Percentiles rank a stretch among this genome's conserved stretches.
Conservation (phyloP, 2,329 filamentous ascomycete species). For the Colletotrichum lupini region DNA sequence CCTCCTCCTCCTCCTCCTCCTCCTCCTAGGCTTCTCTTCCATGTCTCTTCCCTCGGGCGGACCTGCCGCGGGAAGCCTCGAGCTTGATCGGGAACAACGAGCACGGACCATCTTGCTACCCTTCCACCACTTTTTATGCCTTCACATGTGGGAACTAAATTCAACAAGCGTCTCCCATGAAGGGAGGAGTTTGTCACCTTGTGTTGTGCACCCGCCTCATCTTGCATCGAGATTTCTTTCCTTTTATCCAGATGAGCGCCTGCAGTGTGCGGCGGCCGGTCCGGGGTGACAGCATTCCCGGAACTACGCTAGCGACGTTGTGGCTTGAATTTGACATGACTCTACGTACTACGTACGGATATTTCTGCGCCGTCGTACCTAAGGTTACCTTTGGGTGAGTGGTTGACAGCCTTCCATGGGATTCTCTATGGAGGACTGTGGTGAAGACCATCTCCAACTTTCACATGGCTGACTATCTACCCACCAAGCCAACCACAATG, state of each 20-base stretch:
- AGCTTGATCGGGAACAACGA: not conserved
- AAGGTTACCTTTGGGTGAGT: too few species aligned
- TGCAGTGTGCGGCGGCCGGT: not conserved
- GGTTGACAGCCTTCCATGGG: not conserved
- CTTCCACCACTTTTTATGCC: not conserved
- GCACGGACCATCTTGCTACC: slow-evolving; percentile 20
- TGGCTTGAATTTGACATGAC: not conserved
- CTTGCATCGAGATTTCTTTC: not conserved
- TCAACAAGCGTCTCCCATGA: not conserved
- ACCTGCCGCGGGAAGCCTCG: slow-evolving; percentile 19
- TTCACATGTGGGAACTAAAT: slow-evolving; percentile 20
- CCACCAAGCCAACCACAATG: not conserved
- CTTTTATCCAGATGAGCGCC: not conserved
- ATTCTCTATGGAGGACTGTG: not conserved
- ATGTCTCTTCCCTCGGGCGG: slow-evolving; percentile 18
- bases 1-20: not conserved
- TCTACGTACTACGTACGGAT: too few species aligned
- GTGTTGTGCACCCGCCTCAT: not conserved
- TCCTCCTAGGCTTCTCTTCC: not conserved
- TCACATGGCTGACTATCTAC: not conserved
- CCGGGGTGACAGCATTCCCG: not conserved
- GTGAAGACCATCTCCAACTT: not conserved
- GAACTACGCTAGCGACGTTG: not conserved
- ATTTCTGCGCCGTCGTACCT: not conserved
- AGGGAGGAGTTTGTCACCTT: not conserved